Conservation (phyloP, 768 basidiomycete species). For the Multifurca ochricompacta region DNA sequence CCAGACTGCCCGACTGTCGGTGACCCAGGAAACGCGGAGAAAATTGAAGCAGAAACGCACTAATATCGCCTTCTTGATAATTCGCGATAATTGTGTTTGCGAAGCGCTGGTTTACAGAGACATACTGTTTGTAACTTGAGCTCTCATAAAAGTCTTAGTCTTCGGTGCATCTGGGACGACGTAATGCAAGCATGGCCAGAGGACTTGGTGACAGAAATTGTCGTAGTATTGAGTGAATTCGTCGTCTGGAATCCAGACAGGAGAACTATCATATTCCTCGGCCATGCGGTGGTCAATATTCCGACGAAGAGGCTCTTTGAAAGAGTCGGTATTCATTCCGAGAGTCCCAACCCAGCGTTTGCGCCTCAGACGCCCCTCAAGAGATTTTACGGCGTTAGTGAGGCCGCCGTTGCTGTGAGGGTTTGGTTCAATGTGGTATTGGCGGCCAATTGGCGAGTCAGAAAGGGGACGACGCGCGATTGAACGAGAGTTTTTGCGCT, state of each 20-base stretch:
- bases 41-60: conserved; percentile 25
- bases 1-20: conserved; percentile 42
- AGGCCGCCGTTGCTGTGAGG: conserved; percentile 77
- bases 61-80: conserved; percentile 85
- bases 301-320: conserved; percentile 45
- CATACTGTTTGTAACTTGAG: conserved; percentile 76
- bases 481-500: conserved; percentile 48
- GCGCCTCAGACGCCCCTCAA: conserved; percentile 43
- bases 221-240: conserved; percentile 79
- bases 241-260: conserved; percentile 77
- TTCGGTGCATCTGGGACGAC: conserved; percentile 83
- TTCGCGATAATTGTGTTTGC: conserved; percentile 74
- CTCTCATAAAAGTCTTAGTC: conserved; percentile 71
- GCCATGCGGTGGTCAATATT: conserved; percentile 47
- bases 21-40: not conserved
- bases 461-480: conserved; percentile 42
- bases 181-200: conserved; percentile 86
- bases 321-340: conserved; percentile 60
- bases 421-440: conserved; percentile 50
- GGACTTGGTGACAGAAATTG: conserved; percentile 82
- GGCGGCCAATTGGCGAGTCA: conserved; percentile 22
- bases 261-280: conserved; percentile 34
- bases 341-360: conserved; percentile 67
- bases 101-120: conserved; percentile 84
- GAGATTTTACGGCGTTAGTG: conserved; percentile 68